Evolutionary conservation across 805 yeast species (phyloP), one percentile per base, ranked within the genome.

Genomic region (Barnettozyma populi): DNA sequence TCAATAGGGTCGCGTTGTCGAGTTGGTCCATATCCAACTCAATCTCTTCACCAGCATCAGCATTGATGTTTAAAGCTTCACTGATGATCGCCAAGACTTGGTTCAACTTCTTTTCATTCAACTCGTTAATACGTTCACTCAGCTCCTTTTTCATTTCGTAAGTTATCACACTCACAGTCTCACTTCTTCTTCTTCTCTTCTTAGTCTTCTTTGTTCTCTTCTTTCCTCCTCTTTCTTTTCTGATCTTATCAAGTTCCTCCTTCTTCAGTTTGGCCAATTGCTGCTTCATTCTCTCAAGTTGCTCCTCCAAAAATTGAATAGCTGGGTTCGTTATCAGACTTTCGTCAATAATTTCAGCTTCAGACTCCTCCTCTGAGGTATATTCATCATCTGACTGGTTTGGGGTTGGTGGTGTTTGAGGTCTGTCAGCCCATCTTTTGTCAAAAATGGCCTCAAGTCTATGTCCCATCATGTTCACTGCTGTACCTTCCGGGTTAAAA

Each of bases 121-220:
- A 69, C 50, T 80, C 82, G 45, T 84, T 82, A 63, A 94, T 90
- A 56, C 82, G 82, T 61, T 90, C 97, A 47, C 90, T 80, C 49
- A 94, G 82, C 64, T 89, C 94, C 63, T 88, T 87, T 76, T 94
- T 94, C 98, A 92, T 92, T 61, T 90, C 98, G 63, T 88, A 94
- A 0, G 97, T 87, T 45, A 92, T 89, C 13, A 65, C 66, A 61
- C 59, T 46, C 55, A 64, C 49, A 57, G 55, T 51, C 50, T 29
- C 63, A 52, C 37, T 46, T 46, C 52, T 45, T 65, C 59, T 55
- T 59, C 61, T 50, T 62, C 60, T 59, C 55, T 57, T 52, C 55
- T 52, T 67, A 55, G 54, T 63, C 61, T 57, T 60, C 57, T 53
- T 46, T 68, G 74, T 53, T 69, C 71, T 62, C 69, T 76, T 51